Percentiles rank a stretch among this genome's conserved stretches.
Evolutionary conservation across 306 rosid genomes (phyloP).

Genomic region (Cicer bijugum): DNA sequence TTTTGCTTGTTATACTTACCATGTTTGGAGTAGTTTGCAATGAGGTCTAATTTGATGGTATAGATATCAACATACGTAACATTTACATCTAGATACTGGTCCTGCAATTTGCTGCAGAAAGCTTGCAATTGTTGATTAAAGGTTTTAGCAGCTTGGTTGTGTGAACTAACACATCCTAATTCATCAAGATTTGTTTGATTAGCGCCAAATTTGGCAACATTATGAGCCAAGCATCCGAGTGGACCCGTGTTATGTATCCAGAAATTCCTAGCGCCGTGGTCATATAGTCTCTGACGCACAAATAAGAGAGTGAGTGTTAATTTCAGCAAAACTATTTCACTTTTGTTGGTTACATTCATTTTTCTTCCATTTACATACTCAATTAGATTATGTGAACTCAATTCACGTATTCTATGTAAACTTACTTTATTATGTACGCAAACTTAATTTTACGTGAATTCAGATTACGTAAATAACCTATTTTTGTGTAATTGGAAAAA

Average conservation of each 20-base stretch:
- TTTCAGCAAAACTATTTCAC: background rate
- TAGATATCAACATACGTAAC: conserved; percentile 73
- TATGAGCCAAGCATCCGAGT: conserved; percentile 79
- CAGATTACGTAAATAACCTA: no score
- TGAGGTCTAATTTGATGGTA: conserved; percentile 70
- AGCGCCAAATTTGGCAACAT: conserved; percentile 72
- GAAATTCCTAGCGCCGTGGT: conserved; percentile 75
- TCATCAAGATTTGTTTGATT: conserved; percentile 77
- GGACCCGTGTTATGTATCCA: conserved; percentile 97
- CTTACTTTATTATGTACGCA: no score
- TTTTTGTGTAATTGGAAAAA: no score
- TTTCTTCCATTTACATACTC: no score
- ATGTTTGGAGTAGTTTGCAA: conserved; percentile 63
- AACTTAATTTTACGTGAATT: no score
- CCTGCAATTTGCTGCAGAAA: conserved; percentile 68
- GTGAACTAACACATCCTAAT: conserved; percentile 70
- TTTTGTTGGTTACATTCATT: no score
- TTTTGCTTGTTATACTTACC: conserved; percentile 53
- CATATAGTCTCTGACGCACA: conserved; percentile 63
- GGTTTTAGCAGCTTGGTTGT: conserved; percentile 76
- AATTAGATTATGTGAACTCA: no score
- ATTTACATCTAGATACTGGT: conserved; percentile 66
- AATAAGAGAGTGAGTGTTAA: conserved; percentile 24
- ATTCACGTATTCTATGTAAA: no score
- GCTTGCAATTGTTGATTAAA: conserved; percentile 84